A percentile compares a stretch with the other conserved stretches of the same genome.
These are phyloP conservation scores for Gloeopeniophorella convolvens DNA, from an alignment of 768 basidiomycete genomes.

Conservation along the genomic window DNA sequence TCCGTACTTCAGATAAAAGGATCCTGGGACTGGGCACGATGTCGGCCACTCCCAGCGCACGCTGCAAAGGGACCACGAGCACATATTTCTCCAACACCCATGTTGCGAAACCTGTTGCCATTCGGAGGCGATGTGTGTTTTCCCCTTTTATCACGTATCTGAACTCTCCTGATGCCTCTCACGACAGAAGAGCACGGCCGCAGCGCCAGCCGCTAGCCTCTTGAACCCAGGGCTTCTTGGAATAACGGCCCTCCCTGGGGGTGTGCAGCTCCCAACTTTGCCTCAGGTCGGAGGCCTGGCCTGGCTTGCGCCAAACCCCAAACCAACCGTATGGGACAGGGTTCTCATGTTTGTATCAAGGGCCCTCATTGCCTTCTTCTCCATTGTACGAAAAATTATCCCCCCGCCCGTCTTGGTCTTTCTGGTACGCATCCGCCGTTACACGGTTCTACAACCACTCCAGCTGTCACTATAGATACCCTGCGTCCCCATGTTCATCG, in stretches of 20 bases:
- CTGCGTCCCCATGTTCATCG: slow-evolving; percentile 1
- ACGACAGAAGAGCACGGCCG: neutral
- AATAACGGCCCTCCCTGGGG: neutral
- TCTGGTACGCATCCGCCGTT: neutral
- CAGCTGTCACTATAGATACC: neutral
- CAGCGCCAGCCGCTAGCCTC: neutral
- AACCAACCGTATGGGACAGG: neutral
- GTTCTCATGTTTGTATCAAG: neutral
- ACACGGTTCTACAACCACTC: neutral
- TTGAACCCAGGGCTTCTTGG: neutral
- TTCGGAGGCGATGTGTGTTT: neutral
- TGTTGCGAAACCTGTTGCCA: neutral
- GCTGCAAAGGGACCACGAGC: no score
- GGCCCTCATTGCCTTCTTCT: neutral
- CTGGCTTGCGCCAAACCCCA: neutral
- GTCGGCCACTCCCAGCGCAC: no score
- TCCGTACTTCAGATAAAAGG: no score
- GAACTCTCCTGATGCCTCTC: neutral
- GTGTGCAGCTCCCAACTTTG: neutral
- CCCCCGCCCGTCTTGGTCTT: neutral
- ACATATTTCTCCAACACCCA: no score
- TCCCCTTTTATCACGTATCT: neutral
- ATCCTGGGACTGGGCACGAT: no score
- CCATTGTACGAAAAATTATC: slow-evolving; percentile 1
- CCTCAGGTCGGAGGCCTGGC: neutral